Conservation (phyloP, 176 grass and related monocot genomes). For the Oryza meyeriana region DNA sequence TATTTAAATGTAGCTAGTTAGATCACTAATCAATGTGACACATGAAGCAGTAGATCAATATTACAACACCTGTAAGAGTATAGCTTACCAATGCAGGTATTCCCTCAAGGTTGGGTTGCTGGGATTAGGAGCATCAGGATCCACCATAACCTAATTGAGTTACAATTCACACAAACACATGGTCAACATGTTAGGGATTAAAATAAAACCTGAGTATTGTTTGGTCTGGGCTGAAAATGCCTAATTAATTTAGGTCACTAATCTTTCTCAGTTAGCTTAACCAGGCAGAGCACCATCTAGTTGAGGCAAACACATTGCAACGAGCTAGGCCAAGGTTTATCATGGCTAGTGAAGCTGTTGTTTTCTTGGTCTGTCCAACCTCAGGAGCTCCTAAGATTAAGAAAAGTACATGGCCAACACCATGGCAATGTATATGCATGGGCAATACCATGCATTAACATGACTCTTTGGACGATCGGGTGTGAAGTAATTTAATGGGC, state of each 20-base stretch:
- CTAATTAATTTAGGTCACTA: neutral
- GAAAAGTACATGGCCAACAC: neutral
- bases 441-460: constrained; percentile 13
- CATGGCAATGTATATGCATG: constrained; percentile 14
- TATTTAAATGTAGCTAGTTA: constrained; percentile 23
- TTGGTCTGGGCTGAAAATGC: constrained; percentile 12
- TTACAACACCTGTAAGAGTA: neutral
- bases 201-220: constrained; percentile 33
- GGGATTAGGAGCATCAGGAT: constrained; percentile 95
- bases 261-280: neutral
- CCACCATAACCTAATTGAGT: constrained; percentile 78
- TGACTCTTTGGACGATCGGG: constrained; percentile 17
- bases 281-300: neutral
- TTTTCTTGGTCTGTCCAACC: constrained; percentile 4
- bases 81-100: constrained; percentile 85
- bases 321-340: neutral
- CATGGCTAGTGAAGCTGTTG: neutral
- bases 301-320: neutral
- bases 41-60: neutral
- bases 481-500: constrained; percentile 42
- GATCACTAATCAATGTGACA: neutral
- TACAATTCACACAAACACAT: constrained; percentile 42
- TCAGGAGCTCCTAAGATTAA: constrained; percentile 20
- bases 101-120: constrained; percentile 73
- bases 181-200: constrained; percentile 42